phyloP scores from a whole-genome alignment of 306 rosid genomes.

The Cicer chorassanicum region DNA sequence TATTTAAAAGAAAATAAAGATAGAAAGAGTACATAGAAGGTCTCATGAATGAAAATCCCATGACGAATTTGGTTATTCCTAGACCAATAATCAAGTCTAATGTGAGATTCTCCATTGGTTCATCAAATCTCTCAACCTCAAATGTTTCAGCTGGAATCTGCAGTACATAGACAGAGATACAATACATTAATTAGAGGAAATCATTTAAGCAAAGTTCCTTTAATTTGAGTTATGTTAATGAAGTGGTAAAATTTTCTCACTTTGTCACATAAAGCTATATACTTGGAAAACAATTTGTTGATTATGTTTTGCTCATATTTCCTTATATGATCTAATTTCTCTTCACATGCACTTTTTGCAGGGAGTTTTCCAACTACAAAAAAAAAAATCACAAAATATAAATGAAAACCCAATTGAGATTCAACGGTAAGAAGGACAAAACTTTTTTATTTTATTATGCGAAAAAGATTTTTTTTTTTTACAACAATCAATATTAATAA shows the following conservation, averaged over 20 bases:
- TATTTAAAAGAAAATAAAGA: background rate
- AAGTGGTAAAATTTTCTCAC: constrained; percentile 47
- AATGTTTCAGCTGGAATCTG: constrained; percentile 74
- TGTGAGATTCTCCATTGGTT: constrained; percentile 62
- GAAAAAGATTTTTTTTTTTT: too few relatives aligned
- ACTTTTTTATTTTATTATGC: too few relatives aligned
- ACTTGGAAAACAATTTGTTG: constrained; percentile 57
- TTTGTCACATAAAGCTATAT: constrained; percentile 67
- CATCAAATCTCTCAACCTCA: constrained; percentile 65
- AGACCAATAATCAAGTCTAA: constrained; percentile 67
- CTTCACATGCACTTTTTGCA: constrained; percentile 63
- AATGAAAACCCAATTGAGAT: constrained; percentile 36
- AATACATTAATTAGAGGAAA: background rate
- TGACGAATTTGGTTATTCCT: constrained; percentile 70
- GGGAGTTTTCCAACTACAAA: constrained; percentile 88
- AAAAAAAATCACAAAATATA: constrained; percentile 37
- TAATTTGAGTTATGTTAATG: constrained; percentile 1
- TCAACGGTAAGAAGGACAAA: background rate
- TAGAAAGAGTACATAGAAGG: constrained; percentile 47
- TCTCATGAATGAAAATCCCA: constrained; percentile 76
- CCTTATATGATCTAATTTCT: constrained; percentile 56
- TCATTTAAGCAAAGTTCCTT: background rate
- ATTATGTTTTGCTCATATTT: constrained; percentile 60
- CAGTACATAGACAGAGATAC: background rate
- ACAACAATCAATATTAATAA: too few relatives aligned